Conservation (phyloP, 345 rosid species). For the Melastoma malabathricum region DNA sequence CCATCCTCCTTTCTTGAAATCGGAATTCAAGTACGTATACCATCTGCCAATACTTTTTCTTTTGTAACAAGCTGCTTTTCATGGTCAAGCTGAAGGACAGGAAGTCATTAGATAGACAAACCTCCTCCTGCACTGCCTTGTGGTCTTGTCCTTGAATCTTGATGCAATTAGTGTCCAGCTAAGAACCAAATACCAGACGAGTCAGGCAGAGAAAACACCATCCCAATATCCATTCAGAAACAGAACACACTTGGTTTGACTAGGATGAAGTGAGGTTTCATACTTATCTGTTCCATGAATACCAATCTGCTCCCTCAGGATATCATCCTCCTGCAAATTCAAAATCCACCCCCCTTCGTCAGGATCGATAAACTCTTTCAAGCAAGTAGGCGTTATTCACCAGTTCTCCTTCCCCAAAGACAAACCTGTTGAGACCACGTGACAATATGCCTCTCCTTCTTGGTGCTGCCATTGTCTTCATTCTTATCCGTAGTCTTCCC, state of each 20-base stretch:
- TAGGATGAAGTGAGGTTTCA: conserved; percentile 9
- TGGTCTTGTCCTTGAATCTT: conserved; percentile 80
- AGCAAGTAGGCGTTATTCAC: background rate
- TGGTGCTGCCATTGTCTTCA: conserved; percentile 52
- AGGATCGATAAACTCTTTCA: background rate
- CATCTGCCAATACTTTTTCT: conserved; percentile 34
- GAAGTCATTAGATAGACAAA: conserved; percentile 8
- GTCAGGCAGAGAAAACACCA: background rate
- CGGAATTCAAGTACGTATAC: conserved; percentile 90
- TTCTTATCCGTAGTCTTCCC: conserved; percentile 12
- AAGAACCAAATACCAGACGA: conserved; percentile 2
- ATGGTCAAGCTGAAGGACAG: too few relatives aligned
- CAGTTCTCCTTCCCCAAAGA: background rate
- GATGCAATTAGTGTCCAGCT: conserved; percentile 97
- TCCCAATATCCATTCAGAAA: background rate
- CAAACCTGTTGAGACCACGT: conserved; percentile 67
- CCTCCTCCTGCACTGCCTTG: conserved; percentile 99
- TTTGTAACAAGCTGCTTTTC: background rate
- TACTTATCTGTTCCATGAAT: conserved; percentile 87
- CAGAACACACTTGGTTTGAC: too few relatives aligned
- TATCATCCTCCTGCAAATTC: conserved; percentile 75
- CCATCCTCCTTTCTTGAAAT: conserved; percentile 99
- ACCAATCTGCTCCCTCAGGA: conserved; percentile 69
- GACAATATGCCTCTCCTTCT: conserved; percentile 86
- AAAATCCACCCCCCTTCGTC: background rate